Evolutionary conservation across 2,329 filamentous ascomycete genomes (phyloP).

Genomic region (Didymella arachidicola): DNA sequence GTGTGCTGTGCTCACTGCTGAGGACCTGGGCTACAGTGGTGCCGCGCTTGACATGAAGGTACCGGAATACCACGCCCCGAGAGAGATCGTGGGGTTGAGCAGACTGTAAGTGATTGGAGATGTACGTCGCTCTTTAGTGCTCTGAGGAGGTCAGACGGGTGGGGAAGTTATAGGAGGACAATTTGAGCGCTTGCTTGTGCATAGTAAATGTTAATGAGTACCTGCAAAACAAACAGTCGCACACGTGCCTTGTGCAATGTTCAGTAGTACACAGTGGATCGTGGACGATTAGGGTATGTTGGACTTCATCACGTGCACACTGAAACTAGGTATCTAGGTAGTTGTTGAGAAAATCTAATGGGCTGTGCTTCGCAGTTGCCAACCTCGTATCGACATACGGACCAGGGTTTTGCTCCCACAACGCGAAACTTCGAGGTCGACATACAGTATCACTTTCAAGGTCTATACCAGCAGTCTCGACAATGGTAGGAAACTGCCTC

Average conservation of each 20-base stretch:
- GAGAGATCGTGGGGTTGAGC: constrained; percentile 54
- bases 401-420: background rate
- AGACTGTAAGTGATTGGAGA: constrained; percentile 47
- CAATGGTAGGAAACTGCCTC: background rate
- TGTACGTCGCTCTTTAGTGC: constrained; percentile 4
- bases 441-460: background rate
- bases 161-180: background rate
- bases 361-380: background rate
- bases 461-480: background rate
- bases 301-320: background rate
- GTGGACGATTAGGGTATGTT: background rate
- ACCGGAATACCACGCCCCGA: constrained; percentile 58
- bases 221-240: background rate
- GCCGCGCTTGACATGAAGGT: constrained; percentile 78
- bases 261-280: background rate
- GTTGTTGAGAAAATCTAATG: background rate
- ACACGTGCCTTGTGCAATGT: background rate
- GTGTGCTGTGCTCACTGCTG: constrained; percentile 71
- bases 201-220: constrained; percentile 5
- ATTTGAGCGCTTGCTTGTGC: constrained; percentile 1
- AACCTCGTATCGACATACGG: background rate
- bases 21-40: constrained; percentile 78
- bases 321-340: too few species aligned
- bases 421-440: too few species aligned
- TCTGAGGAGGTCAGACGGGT: background rate